Conservation (phyloP, 768 basidiomycete species). For the Termitomyces sp. region DNA sequence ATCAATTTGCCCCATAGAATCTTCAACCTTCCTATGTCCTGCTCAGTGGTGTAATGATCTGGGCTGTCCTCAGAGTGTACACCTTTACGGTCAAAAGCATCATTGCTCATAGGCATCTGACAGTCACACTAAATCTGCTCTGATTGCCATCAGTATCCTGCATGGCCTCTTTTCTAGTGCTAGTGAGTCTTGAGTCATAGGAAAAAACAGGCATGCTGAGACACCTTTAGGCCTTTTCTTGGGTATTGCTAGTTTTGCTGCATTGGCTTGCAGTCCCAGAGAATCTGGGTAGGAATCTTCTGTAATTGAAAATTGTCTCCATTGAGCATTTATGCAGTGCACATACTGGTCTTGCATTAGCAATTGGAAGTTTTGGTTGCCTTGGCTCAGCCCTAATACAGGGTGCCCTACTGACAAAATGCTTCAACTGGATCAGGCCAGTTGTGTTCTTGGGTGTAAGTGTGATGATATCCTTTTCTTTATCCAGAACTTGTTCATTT, state of each 20-base stretch:
- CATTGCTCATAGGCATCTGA: neutral
- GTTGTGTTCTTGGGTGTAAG: conserved; percentile 30
- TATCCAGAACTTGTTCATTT: too few species aligned
- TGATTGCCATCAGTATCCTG: conserved; percentile 34
- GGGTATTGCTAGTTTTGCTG: conserved; percentile 22
- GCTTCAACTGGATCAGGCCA: conserved; percentile 26
- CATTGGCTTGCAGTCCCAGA: conserved; percentile 23
- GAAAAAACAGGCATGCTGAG: neutral
- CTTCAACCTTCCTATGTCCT: conserved; percentile 28
- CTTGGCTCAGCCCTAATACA: conserved; percentile 30
- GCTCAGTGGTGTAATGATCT: conserved; percentile 33
- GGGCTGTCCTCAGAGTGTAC: conserved; percentile 30
- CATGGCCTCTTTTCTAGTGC: conserved; percentile 47
- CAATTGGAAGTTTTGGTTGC: conserved; percentile 25
- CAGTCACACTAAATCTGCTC: conserved; percentile 25
- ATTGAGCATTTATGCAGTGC: conserved; percentile 18
- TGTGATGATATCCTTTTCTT: neutral
- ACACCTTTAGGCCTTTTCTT: conserved; percentile 25
- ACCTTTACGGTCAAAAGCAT: conserved; percentile 3
- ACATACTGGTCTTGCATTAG: conserved; percentile 29
- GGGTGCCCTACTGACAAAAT: conserved; percentile 26
- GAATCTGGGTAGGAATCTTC: conserved; percentile 28
- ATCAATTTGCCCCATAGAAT: conserved; percentile 23
- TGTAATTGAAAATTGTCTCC: neutral
- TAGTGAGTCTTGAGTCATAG: conserved; percentile 24